phyloP scores from a whole-genome alignment of 768 basidiomycete species.

The Trametes cubensis region DNA sequence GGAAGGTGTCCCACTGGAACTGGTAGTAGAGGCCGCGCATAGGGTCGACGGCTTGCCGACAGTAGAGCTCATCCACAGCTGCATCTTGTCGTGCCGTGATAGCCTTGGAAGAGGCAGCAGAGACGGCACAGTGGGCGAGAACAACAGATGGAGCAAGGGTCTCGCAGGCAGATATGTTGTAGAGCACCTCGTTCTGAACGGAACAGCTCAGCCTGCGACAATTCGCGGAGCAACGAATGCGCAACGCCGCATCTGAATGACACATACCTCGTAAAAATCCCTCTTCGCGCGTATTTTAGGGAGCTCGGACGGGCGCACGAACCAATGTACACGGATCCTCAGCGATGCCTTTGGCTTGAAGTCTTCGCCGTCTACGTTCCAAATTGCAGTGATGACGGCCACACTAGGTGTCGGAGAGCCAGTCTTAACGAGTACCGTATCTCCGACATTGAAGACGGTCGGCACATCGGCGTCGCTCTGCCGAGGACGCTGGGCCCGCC shows the following conservation, averaged over 20 bases:
- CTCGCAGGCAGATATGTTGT: constrained; percentile 48
- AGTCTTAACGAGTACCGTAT: constrained; percentile 64
- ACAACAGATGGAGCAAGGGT: constrained; percentile 56
- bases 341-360: constrained; percentile 42
- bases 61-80: constrained; percentile 37
- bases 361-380: constrained; percentile 49
- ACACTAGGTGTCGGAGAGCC: constrained; percentile 55
- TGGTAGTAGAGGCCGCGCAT: constrained; percentile 63
- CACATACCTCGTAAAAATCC: constrained; percentile 58
- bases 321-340: constrained; percentile 74
- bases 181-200: constrained; percentile 75
- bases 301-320: constrained; percentile 66
- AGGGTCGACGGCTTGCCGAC: constrained; percentile 59
- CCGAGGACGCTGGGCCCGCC: constrained; percentile 1
- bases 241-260: not conserved
- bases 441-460: constrained; percentile 54
- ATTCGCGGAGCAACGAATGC: not conserved
- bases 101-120: constrained; percentile 31
- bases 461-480: not conserved
- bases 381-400: constrained; percentile 72
- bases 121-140: constrained; percentile 49
- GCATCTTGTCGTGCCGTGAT: not conserved
- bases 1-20: constrained; percentile 60
- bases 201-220: no score
- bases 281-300: constrained; percentile 61